Conservation (phyloP, 192 early-diverging fungal genomes). For the Geranomyces variabilis region DNA sequence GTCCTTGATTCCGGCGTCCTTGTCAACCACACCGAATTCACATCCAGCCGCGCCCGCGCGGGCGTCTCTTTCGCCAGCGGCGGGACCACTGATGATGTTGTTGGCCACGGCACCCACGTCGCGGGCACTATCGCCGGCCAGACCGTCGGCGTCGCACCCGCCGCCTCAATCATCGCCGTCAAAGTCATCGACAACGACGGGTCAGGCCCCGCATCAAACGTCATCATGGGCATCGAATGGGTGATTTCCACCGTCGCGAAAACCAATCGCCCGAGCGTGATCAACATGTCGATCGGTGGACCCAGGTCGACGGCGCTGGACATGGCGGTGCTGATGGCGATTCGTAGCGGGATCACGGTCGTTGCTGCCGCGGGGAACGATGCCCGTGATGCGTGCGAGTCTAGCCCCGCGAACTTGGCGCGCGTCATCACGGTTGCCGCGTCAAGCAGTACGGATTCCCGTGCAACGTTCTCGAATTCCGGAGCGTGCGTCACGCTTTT, state of each 20-base stretch:
- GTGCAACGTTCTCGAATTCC: constrained; percentile 55
- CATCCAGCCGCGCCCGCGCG: constrained; percentile 73
- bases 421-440: constrained; percentile 42
- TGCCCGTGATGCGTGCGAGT: constrained; percentile 27
- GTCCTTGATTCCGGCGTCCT: constrained; percentile 95
- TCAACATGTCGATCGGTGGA: constrained; percentile 79
- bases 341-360: constrained; percentile 53
- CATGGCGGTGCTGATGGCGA: constrained; percentile 39
- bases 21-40: constrained; percentile 82
- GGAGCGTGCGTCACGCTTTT: constrained; percentile 66
- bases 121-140: constrained; percentile 56
- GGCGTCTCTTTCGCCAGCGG: constrained; percentile 45
- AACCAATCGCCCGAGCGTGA: constrained; percentile 16
- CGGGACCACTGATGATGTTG: constrained; percentile 41
- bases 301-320: constrained; percentile 71
- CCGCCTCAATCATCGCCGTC: constrained; percentile 68
- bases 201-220: constrained; percentile 45
- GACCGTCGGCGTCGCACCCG: constrained; percentile 74
- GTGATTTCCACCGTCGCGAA: constrained; percentile 20
- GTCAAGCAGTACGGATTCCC: constrained; percentile 15
- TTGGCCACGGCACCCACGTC: constrained; percentile 58
- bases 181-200: constrained; percentile 64
- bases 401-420: constrained; percentile 26
- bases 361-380: constrained; percentile 36
- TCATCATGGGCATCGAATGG: constrained; percentile 58